Percentiles rank a stretch among this genome's conserved stretches.
These are phyloP conservation scores for Coemansia sp. DNA, from an alignment of 192 early-diverging fungal species.

Conservation along the genomic window DNA sequence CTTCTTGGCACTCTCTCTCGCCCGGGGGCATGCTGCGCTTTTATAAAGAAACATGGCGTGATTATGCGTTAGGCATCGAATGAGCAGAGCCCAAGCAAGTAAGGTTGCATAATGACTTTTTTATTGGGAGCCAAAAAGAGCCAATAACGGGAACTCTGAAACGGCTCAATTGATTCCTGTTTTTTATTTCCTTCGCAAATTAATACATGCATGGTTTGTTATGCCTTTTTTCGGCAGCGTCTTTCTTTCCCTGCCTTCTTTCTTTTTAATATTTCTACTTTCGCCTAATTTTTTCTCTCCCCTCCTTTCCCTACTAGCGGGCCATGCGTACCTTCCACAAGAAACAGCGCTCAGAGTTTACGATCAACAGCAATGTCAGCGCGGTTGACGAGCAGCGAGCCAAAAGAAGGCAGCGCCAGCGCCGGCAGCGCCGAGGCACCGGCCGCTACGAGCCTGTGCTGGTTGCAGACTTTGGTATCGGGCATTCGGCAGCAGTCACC, in stretches of 20 bases:
- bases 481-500: conserved; percentile 1
- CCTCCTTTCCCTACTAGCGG: not conserved
- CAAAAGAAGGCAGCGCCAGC: conserved; percentile 2
- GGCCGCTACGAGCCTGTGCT: not conserved
- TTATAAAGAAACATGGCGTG: not conserved
- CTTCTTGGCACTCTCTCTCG: not conserved
- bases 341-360: not conserved
- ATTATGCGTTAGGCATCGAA: not conserved
- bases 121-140: not conserved
- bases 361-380: conserved; percentile 18
- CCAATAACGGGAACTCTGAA: not conserved
- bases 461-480: not conserved
- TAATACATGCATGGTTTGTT: not conserved
- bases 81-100: not conserved
- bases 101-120: not conserved
- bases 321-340: not conserved
- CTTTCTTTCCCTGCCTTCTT: not conserved
- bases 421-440: not conserved
- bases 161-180: not conserved
- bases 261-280: not conserved
- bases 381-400: conserved; percentile 20
- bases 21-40: not conserved
- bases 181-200: not conserved
- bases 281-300: not conserved
- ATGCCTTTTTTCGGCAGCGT: not conserved